These are phyloP conservation scores for Amylostereum areolatum DNA, from an alignment of 1,284 basidiomycete species.

Conservation along the genomic window DNA sequence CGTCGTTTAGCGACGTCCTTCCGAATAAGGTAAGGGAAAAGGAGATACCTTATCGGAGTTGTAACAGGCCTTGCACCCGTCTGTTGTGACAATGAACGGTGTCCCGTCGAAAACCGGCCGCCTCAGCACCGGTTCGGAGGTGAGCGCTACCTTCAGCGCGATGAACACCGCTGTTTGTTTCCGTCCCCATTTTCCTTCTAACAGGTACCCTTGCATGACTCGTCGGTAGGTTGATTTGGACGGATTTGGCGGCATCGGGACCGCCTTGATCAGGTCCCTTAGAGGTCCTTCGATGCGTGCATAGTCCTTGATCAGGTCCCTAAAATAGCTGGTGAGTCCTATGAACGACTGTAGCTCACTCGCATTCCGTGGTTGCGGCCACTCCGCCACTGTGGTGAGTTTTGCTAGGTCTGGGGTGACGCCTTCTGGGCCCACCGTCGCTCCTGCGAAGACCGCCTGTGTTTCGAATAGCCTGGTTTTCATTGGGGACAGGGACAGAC, in stretches of 20 bases:
- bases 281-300: constrained; percentile 11
- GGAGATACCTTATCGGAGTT: too few species aligned
- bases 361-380: constrained; percentile 23
- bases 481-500: constrained; percentile 24
- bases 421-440: constrained; percentile 21
- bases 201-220: neutral
- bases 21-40: too few species aligned
- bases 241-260: neutral
- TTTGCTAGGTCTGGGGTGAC: constrained; percentile 26
- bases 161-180: constrained; percentile 10
- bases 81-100: constrained; percentile 13
- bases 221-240: constrained; percentile 4
- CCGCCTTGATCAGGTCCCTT: constrained; percentile 7
- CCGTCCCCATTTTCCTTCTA: constrained; percentile 6
- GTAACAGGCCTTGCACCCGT: constrained; percentile 15
- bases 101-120: constrained; percentile 9
- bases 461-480: constrained; percentile 28
- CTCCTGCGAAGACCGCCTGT: constrained; percentile 26
- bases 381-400: constrained; percentile 28
- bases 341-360: constrained; percentile 20
- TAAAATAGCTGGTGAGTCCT: constrained; percentile 20
- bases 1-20: too few species aligned
- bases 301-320: constrained; percentile 17
- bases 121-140: constrained; percentile 11
- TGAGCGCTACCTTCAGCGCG: constrained; percentile 9